Percentiles rank a stretch among this genome's conserved stretches.
phyloP scores from a whole-genome alignment of 371 early-diverging fungal species.

The Syncephalis plumigaleata region DNA sequence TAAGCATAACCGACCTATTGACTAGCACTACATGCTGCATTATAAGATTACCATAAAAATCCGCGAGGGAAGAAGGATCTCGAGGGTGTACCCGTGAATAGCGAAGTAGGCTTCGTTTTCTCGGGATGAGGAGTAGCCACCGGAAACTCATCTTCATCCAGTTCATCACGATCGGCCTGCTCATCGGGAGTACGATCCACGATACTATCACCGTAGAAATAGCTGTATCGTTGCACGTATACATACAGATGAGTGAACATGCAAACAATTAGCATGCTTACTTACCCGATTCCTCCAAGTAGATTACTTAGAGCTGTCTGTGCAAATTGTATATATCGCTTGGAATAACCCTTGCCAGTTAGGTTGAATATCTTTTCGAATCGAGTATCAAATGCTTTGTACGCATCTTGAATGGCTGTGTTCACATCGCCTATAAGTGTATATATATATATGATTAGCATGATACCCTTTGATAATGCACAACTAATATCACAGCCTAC shows the following conservation, averaged over 20 bases:
- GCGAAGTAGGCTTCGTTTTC: constrained; percentile 31
- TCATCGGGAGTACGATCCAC: constrained; percentile 27
- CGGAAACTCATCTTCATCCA: constrained; percentile 19
- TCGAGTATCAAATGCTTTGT: constrained; percentile 35
- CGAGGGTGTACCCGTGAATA: constrained; percentile 80
- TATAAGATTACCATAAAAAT: constrained; percentile 89
- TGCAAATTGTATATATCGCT: constrained; percentile 46
- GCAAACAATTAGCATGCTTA: too few species aligned
- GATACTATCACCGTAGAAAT: constrained; percentile 34
- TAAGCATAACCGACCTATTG: background rate
- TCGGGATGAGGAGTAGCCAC: constrained; percentile 22
- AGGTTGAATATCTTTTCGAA: constrained; percentile 65
- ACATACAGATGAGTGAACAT: background rate
- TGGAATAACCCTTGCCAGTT: constrained; percentile 35
- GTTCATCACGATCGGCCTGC: constrained; percentile 12
- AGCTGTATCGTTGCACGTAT: constrained; percentile 9
- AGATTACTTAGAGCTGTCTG: constrained; percentile 62
- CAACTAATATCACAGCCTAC: too few species aligned
- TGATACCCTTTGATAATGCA: too few species aligned
- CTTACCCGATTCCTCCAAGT: constrained; percentile 80
- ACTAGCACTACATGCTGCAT: constrained; percentile 11
- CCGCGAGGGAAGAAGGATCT: constrained; percentile 93
- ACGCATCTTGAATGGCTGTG: background rate
- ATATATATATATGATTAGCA: too few species aligned
- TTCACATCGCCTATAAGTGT: too few species aligned